A percentile compares a stretch with the other conserved stretches of the same genome.
These are phyloP conservation scores for Mycena belliarum DNA, from an alignment of 768 basidiomycete species.

Conservation along the genomic window DNA sequence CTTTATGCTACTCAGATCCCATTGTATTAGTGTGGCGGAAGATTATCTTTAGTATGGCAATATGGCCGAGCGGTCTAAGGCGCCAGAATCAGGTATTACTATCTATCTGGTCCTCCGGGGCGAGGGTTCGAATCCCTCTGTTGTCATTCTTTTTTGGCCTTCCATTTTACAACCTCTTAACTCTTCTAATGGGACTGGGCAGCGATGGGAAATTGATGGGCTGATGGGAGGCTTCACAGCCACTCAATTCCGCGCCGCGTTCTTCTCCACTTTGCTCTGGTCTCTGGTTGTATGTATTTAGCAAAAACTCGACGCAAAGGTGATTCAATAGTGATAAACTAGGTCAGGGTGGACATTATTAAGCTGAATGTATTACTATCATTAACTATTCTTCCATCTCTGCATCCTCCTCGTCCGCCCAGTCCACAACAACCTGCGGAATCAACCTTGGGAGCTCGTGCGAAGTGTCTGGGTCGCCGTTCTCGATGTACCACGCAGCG, in stretches of 20 bases:
- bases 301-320: too few relatives aligned
- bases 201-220: background rate
- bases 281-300: too few relatives aligned
- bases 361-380: background rate
- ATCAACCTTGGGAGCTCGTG: background rate
- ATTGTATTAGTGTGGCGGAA: too few relatives aligned
- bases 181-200: background rate
- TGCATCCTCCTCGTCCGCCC: background rate
- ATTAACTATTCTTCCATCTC: constrained; percentile 10
- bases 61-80: background rate
- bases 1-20: too few relatives aligned
- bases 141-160: background rate
- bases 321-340: background rate
- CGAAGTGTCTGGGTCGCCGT: background rate
- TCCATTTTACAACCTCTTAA: too few relatives aligned
- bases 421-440: background rate
- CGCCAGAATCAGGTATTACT: background rate
- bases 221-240: background rate
- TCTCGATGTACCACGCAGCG: background rate
- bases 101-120: background rate
- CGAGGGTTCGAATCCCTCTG: background rate
- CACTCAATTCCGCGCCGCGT: background rate
- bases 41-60: too few relatives aligned
- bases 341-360: background rate
- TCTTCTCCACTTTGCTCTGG: background rate